A percentile compares a stretch with the other conserved stretches of the same genome.
These are phyloP conservation scores for Claviceps quebecensis DNA, from an alignment of 2,329 filamentous ascomycete species.

Conservation along the genomic window DNA sequence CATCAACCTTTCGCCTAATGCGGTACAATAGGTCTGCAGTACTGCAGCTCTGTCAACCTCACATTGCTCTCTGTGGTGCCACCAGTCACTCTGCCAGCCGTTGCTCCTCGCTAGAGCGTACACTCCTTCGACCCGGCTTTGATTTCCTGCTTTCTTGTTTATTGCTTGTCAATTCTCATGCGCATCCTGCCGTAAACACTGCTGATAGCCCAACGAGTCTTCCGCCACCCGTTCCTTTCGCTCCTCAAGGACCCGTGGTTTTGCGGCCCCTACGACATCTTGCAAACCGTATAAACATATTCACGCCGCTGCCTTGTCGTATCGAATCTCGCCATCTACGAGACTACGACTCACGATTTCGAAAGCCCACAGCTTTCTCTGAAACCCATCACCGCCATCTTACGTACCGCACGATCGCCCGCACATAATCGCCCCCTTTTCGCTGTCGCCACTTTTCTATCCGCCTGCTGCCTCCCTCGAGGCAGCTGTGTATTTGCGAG, in stretches of 20 bases:
- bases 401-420: not conserved
- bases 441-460: not conserved
- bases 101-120: not conserved
- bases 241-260: not conserved
- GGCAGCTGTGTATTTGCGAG: constrained; percentile 9
- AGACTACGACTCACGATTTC: not conserved
- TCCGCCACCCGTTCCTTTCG: not conserved
- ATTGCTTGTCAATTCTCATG: not conserved
- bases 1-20: not conserved
- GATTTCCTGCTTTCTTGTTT: not conserved
- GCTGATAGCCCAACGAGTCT: not conserved
- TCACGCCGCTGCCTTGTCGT: not conserved
- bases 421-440: constrained; percentile 4
- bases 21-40: not conserved
- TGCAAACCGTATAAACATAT: not conserved
- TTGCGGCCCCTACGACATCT: not conserved
- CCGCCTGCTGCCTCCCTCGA: constrained; percentile 6
- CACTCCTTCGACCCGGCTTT: not conserved
- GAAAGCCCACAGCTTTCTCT: not conserved
- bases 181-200: not conserved
- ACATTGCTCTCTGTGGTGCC: not conserved
- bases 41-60: not conserved
- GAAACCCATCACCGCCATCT: not conserved
- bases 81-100: not conserved
- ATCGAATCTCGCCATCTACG: not conserved